phyloP scores from a whole-genome alignment of 2,329 filamentous ascomycete species.

The Epicoccum sorghinum region DNA sequence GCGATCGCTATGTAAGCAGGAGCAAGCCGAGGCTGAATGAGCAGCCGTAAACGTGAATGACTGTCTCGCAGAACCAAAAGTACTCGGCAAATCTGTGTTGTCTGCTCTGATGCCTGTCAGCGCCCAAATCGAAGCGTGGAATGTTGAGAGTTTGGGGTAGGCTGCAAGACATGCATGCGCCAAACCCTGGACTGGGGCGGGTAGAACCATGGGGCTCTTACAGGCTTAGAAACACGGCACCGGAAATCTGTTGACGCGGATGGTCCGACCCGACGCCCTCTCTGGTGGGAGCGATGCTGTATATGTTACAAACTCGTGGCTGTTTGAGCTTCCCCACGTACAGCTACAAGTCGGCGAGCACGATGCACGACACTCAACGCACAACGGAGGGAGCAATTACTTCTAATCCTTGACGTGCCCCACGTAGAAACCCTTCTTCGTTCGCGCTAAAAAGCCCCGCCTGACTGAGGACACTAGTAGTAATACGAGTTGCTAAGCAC shows the following conservation, averaged over 20 bases:
- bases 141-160: slow-evolving; percentile 14
- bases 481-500: slow-evolving; percentile 10
- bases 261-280: background rate
- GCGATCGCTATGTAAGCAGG: background rate
- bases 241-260: slow-evolving; percentile 4
- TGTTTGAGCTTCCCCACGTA: slow-evolving; percentile 13
- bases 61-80: slow-evolving; percentile 3
- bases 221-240: slow-evolving; percentile 15
- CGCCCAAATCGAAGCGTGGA: slow-evolving; percentile 18
- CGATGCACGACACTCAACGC: slow-evolving; percentile 1
- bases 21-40: background rate
- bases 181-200: slow-evolving; percentile 24
- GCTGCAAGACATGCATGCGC: slow-evolving; percentile 21
- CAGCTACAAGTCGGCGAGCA: slow-evolving; percentile 13
- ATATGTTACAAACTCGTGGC: slow-evolving; percentile 11
- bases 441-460: slow-evolving; percentile 21
- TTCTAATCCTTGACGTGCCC: slow-evolving; percentile 19
- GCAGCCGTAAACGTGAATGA: background rate
- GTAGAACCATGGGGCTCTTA: slow-evolving; percentile 23
- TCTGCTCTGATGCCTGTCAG: slow-evolving; percentile 21
- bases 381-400: slow-evolving; percentile 20
- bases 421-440: slow-evolving; percentile 16
- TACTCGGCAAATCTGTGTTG: background rate
- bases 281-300: background rate
- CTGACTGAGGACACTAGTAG: slow-evolving; percentile 8